Evolutionary conservation across 179 eudicot species (phyloP).

Genomic region (Actinidia chinensis): DNA sequence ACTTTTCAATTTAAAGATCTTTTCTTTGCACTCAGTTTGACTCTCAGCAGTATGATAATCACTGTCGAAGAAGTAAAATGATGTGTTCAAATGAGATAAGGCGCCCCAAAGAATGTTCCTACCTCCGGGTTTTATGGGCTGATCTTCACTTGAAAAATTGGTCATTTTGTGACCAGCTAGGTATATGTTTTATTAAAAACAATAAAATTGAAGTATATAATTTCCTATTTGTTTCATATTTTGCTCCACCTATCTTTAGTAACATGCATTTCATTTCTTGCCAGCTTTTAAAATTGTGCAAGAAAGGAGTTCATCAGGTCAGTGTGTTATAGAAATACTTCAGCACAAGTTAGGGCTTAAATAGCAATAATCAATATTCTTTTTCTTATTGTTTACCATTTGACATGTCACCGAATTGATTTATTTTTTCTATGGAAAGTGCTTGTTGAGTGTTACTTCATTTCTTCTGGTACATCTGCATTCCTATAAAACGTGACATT

Average conservation of each 20-base stretch:
- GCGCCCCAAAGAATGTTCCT: constrained; percentile 87
- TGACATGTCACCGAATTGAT: too few relatives aligned
- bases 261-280: constrained; percentile 22
- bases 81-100: constrained; percentile 81
- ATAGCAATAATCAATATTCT: too few relatives aligned
- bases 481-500: constrained; percentile 1
- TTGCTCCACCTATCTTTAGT: not conserved
- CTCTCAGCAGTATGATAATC: constrained; percentile 81
- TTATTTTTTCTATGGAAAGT: constrained; percentile 3
- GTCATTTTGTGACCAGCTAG: not conserved
- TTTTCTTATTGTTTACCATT: too few relatives aligned
- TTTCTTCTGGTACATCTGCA: constrained; percentile 8
- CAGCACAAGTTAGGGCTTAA: too few relatives aligned
- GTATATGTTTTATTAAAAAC: not conserved
- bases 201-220: not conserved
- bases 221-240: not conserved
- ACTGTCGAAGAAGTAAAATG: constrained; percentile 83
- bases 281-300: constrained; percentile 91
- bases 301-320: constrained; percentile 81
- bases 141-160: constrained; percentile 4
- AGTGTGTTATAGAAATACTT: too few relatives aligned
- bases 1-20: constrained; percentile 4
- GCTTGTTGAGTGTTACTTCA: not conserved
- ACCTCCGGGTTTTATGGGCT: constrained; percentile 74
- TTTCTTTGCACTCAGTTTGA: constrained; percentile 51